Base-by-base conservation (phyloP, 176 grass and related monocot genomes). In the Puya raimondii region DNA sequence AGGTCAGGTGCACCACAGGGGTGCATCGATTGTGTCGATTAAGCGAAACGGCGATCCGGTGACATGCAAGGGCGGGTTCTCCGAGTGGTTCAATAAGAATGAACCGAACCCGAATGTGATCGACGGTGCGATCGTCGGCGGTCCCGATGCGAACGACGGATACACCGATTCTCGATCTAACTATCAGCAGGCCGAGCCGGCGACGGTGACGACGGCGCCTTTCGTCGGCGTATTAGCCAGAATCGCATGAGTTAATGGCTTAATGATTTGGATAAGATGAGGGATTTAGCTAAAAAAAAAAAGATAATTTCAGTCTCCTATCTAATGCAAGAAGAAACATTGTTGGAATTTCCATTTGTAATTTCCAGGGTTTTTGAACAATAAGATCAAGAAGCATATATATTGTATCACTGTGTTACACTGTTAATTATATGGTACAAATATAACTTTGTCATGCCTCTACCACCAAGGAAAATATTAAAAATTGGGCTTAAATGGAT, bases 161-260 rank as follows among this genome's bases (percentile, higher is more conserved):
- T 96, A 87, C 70, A 23, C 18, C 0, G 88, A 96, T 21, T 16
- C 47, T 9, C 56, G 84, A 59, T 23, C 6, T 12, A 85, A 92
- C 47, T 92, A 50, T 51, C 23, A 67, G 76, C 88, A 89, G 23
- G 1, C 48, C 0, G 84, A 96, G 58, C 88, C 92, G 0, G 12
- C 92, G 14, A 89, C 79, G 2, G 77, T 67, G 76, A 87, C 21
- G 20, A 80, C 79, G 10, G 88, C 88, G 1, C 81, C 88, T 48
- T 71, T 89, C 3, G 76, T 96, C 15, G 88, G 92, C 15, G 76
- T 92, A 8, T 66, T 96, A 12, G 88, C 92, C 0, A 85, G 88
- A 69, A 70, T 89, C 18, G 83, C 78, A 66, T 81, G 65, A 76
- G 63, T 42, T 42, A 42, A 42, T 7, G 33, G 4, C 5, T 42